These are phyloP conservation scores for Cucurbita moschata DNA, from an alignment of 306 rosid species.

Conservation along the genomic window DNA sequence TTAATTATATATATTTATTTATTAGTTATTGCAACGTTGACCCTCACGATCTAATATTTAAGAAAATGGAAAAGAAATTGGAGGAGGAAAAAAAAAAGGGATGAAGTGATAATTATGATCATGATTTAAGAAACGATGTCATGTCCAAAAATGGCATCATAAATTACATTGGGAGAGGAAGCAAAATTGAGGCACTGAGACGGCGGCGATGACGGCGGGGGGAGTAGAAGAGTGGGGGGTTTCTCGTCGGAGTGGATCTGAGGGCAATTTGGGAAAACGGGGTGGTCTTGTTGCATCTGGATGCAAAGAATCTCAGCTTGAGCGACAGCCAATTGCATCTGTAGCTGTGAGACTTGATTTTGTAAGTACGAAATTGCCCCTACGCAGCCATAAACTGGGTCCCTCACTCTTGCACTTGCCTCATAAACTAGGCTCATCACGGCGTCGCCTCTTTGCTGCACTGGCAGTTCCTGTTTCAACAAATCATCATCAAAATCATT, in stretches of 20 bases:
- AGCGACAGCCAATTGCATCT: conserved; percentile 88
- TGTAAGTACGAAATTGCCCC: conserved; percentile 75
- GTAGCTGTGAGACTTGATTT: conserved; percentile 73
- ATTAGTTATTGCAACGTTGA: background rate
- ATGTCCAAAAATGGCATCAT: conserved; percentile 42
- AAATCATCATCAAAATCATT: background rate
- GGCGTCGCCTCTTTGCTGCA: conserved; percentile 71
- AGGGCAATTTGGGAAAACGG: conserved; percentile 6
- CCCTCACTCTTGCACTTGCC: conserved; percentile 81
- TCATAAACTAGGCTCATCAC: conserved; percentile 90
- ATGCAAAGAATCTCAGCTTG: conserved; percentile 81
- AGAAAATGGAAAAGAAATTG: no score
- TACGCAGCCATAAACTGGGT: conserved; percentile 87
- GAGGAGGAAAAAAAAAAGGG: background rate
- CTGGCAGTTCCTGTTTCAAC: conserved; percentile 52
- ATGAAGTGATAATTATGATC: background rate
- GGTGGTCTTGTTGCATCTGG: conserved; percentile 60
- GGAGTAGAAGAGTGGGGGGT: conserved; percentile 8
- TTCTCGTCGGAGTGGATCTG: conserved; percentile 4
- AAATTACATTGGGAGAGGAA: conserved; percentile 40
- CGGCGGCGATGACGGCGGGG: conserved; percentile 20
- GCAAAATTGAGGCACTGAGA: conserved; percentile 37
- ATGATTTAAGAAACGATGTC: conserved; percentile 52
- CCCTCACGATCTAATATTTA: background rate
- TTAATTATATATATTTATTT: background rate